These are phyloP conservation scores for Cryptococcus sp. DNA, from an alignment of 1,284 basidiomycete species.

Conservation along the genomic window DNA sequence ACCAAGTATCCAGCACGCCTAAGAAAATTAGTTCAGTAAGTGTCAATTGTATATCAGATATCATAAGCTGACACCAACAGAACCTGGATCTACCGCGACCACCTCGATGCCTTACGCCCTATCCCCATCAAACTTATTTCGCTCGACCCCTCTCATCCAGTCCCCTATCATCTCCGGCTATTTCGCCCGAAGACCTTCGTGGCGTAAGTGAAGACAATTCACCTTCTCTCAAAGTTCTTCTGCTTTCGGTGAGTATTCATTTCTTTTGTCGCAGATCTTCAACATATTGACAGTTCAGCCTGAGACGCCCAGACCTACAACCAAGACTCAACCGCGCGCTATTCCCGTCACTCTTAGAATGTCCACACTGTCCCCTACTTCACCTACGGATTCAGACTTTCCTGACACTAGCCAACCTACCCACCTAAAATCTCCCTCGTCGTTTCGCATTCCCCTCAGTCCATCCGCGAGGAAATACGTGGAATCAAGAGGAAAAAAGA, in stretches of 20 bases:
- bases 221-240: too few relatives aligned
- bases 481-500: not conserved
- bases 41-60: too few relatives aligned
- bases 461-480: not conserved
- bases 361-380: not conserved
- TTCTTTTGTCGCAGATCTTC: too few relatives aligned
- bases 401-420: not conserved
- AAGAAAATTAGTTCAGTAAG: too few relatives aligned
- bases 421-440: too few relatives aligned
- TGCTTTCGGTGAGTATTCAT: too few relatives aligned
- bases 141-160: not conserved
- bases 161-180: slow-evolving; percentile 1
- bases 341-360: not conserved
- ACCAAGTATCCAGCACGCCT: too few relatives aligned
- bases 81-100: not conserved
- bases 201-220: too few relatives aligned
- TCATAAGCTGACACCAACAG: not conserved
- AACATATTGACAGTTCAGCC: too few relatives aligned
- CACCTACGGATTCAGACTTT: not conserved
- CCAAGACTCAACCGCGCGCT: not conserved
- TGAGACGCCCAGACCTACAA: not conserved
- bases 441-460: not conserved
- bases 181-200: not conserved
- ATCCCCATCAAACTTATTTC: slow-evolving; percentile 6
- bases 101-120: slow-evolving; percentile 11